Evolutionary conservation across 306 rosid genomes (phyloP).

Genomic region (Ammopiptanthus mongolicus): DNA sequence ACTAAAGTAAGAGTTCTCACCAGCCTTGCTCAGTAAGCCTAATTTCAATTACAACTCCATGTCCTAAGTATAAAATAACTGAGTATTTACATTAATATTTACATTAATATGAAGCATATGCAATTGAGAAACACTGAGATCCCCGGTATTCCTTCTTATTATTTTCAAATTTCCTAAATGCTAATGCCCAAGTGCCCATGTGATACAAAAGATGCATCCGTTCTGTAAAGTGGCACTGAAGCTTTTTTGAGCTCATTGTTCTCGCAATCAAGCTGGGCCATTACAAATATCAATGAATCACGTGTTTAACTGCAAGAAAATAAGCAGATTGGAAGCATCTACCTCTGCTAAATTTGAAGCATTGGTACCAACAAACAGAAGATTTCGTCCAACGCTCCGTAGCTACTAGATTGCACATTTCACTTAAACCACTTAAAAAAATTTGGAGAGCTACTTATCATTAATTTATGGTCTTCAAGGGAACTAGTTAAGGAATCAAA

Average conservation of each 20-base stretch:
- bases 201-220: neutral
- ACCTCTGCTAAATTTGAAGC: neutral
- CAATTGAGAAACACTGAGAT: neutral
- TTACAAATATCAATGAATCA: conserved; percentile 5
- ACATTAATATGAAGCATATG: neutral
- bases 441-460: neutral
- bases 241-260: neutral
- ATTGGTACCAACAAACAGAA: neutral
- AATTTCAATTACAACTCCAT: neutral
- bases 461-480: neutral
- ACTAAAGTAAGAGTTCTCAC: neutral
- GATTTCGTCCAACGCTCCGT: neutral
- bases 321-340: neutral
- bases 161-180: neutral
- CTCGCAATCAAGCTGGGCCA: neutral
- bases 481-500: no score
- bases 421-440: neutral
- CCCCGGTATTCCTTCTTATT: neutral
- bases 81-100: neutral
- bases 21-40: neutral
- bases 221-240: neutral
- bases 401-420: neutral
- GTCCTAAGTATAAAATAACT: neutral
- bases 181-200: neutral
- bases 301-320: neutral